These are phyloP conservation scores for Triglochin maritima DNA, from an alignment of 106 monocot genomes.

Conservation along the genomic window DNA sequence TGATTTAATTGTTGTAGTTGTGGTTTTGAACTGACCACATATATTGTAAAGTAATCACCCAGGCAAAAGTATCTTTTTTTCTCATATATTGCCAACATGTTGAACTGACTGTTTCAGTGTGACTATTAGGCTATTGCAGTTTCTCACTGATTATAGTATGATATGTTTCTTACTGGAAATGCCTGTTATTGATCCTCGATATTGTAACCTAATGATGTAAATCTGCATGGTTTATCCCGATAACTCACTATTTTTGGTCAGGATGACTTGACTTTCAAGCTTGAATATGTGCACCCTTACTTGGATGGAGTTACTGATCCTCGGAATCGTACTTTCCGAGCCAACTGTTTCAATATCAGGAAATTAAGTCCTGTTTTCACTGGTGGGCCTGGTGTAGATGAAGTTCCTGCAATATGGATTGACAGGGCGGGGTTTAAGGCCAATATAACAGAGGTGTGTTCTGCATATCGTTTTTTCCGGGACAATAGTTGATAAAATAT, in stretches of 20 bases:
- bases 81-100: too few species aligned
- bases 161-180: background rate
- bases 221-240: background rate
- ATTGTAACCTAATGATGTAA: background rate
- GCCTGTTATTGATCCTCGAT: background rate
- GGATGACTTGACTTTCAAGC: conserved; percentile 96
- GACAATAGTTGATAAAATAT: background rate
- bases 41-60: too few species aligned
- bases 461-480: background rate
- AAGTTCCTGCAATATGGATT: conserved; percentile 87
- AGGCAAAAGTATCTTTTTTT: too few species aligned
- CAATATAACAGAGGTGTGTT: conserved; percentile 78
- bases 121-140: too few species aligned
- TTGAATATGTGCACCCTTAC: conserved; percentile 97
- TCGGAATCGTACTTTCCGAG: conserved; percentile 72
- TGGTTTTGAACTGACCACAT: too few species aligned
- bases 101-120: too few species aligned
- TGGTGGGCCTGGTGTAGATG: conserved; percentile 78
- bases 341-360: conserved; percentile 82
- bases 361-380: conserved; percentile 93
- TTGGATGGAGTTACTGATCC: conserved; percentile 71
- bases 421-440: conserved; percentile 91
- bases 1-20: too few species aligned
- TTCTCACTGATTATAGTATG: background rate
- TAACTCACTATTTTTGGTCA: conserved; percentile 8